phyloP scores from a whole-genome alignment of 805 yeast genomes.

The Spathaspora gorwiae region DNA sequence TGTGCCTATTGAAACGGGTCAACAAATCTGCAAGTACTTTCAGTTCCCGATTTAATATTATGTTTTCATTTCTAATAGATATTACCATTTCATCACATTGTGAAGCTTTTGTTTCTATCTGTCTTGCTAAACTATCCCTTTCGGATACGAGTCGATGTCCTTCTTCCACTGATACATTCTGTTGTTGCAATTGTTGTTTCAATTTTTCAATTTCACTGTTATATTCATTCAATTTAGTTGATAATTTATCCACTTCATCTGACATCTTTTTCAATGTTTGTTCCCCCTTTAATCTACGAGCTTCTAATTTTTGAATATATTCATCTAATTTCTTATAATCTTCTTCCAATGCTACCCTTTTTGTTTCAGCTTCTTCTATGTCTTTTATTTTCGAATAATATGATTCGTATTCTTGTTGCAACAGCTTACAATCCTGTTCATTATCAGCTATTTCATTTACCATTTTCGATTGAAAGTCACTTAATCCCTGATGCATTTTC shows the following conservation, averaged over 20 bases:
- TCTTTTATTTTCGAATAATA: constrained; percentile 38
- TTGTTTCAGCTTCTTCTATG: constrained; percentile 50
- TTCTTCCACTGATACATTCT: constrained; percentile 58
- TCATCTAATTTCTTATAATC: constrained; percentile 68
- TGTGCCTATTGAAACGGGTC: no score
- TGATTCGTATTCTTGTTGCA: constrained; percentile 37
- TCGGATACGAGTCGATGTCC: constrained; percentile 61
- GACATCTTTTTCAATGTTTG: constrained; percentile 37
- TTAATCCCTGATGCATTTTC: constrained; percentile 40
- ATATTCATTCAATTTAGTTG: constrained; percentile 5
- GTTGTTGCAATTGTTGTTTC: constrained; percentile 40
- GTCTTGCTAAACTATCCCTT: constrained; percentile 52
- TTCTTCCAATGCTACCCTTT: constrained; percentile 58
- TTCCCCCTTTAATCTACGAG: constrained; percentile 62
- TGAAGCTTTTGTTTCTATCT: constrained; percentile 37
- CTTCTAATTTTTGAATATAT: constrained; percentile 64
- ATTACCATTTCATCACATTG: no score
- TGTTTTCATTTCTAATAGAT: no score
- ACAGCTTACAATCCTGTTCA: constrained; percentile 36
- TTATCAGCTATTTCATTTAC: constrained; percentile 31
- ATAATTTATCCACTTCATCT: constrained; percentile 14
- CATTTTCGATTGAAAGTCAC: neutral
- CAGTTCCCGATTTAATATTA: no score
- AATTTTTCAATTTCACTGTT: constrained; percentile 27
- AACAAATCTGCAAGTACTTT: no score